These are phyloP conservation scores for Diaporthe citrichinensis DNA, from an alignment of 2,329 filamentous ascomycete species.

Conservation along the genomic window DNA sequence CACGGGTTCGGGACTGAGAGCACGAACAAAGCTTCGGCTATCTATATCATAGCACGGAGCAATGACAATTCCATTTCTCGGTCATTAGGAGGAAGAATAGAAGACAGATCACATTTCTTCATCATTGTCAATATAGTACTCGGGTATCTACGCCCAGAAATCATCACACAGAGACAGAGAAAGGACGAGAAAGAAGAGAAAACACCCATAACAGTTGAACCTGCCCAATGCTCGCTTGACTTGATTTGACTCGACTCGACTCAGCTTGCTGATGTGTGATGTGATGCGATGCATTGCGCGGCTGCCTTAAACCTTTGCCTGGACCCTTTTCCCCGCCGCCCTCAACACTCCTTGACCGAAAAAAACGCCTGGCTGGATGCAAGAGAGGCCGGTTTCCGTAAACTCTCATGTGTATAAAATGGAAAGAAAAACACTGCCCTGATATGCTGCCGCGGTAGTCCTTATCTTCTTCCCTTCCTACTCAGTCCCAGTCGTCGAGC, in stretches of 20 bases:
- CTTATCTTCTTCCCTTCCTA: neutral
- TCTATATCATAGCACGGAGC: too few relatives aligned
- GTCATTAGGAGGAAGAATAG: neutral
- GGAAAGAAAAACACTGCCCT: neutral
- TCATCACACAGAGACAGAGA: neutral
- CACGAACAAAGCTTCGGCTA: too few relatives aligned
- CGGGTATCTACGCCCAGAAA: slow-evolving; percentile 13
- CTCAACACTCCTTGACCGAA: neutral
- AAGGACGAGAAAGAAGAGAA: neutral
- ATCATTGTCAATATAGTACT: neutral
- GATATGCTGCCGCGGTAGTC: neutral
- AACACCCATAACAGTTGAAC: neutral
- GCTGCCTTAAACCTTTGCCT: neutral
- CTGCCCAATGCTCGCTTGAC: slow-evolving; percentile 34
- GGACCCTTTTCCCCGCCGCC: neutral
- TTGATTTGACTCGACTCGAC: neutral
- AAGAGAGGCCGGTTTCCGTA: slow-evolving; percentile 11
- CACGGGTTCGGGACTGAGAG: neutral
- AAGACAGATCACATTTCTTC: neutral
- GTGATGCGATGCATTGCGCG: neutral
- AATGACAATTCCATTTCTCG: too few relatives aligned
- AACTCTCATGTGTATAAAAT: slow-evolving; percentile 6
- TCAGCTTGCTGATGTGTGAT: neutral
- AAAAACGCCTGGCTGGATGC: slow-evolving; percentile 42
- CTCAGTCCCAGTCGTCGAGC: neutral